Base-by-base conservation (phyloP, 768 basidiomycete species). In the Cyathus striatus region DNA sequence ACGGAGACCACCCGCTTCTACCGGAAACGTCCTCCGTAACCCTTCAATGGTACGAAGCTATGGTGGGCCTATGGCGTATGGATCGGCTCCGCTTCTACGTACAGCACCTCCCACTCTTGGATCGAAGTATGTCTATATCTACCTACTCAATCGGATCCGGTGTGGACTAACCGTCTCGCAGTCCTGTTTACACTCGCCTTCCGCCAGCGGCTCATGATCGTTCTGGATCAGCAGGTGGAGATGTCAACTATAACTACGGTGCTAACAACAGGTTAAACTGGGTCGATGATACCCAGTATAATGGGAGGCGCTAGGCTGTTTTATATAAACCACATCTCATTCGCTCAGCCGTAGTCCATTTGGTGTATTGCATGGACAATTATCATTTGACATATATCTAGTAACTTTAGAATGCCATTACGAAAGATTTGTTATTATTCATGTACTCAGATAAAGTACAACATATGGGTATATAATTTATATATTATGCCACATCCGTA, bases 261-360 rank as follows among this genome's bases (percentile, higher is more conserved):
- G 50, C 58, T 32, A 58, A 61, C 40, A 54, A 59, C 41, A 64
- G 54, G 34, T 49, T 56, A 41, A 54, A 65, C 38, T 75, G 73
- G 73, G 74, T 76, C 22, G 74, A 77, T 46, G 69, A 66, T 12
- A 57, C 56, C 41, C n/a, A 43, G 30, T 74, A 68, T 45, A 76
- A 73, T 53, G 73, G 64, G 21, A 7, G 9, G 18, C 13, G 36
- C n/a, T n/a, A n/a, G n/a, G n/a, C n/a, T n/a, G n/a, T n/a, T n/a
- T n/a, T n/a, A n/a, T n/a, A n/a, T n/a, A n/a, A n/a, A n/a, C n/a
- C n/a, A n/a, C n/a, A n/a, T n/a, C n/a, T n/a, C n/a, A n/a, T n/a
- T n/a, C n/a, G n/a, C n/a, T n/a, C n/a, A n/a, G n/a, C n/a, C n/a
- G n/a, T n/a, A n/a, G n/a, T n/a, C n/a, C n/a, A n/a, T n/a, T n/a